These are phyloP conservation scores for Lichtheimia hyalospora DNA, from an alignment of 371 early-diverging fungal genomes.

Conservation along the genomic window DNA sequence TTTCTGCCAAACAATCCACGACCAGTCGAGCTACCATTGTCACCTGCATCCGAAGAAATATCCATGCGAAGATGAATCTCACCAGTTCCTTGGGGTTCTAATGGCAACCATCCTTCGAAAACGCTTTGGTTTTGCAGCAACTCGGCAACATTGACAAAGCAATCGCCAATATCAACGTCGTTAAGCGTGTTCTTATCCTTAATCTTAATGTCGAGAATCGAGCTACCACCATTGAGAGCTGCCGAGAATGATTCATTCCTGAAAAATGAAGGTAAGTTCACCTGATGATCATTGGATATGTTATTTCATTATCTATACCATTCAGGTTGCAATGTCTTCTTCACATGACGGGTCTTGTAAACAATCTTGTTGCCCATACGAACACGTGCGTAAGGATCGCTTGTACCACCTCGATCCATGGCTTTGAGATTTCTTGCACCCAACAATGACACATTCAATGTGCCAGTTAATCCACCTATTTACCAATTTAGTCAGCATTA, in stretches of 20 bases:
- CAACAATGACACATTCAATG: slow-evolving; percentile 44
- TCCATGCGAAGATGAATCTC: slow-evolving; percentile 42
- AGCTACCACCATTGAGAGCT: slow-evolving; percentile 28
- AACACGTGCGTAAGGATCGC: slow-evolving; percentile 65
- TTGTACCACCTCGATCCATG: slow-evolving; percentile 60
- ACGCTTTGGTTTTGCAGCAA: slow-evolving; percentile 35
- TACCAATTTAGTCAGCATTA: background rate
- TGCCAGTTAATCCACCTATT: slow-evolving; percentile 16
- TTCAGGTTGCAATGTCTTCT: slow-evolving; percentile 73
- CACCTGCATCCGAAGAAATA: background rate
- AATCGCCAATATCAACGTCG: slow-evolving; percentile 71
- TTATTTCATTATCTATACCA: slow-evolving; percentile 35
- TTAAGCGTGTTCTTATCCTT: slow-evolving; percentile 73
- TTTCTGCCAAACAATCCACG: slow-evolving; percentile 2
- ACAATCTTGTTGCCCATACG: slow-evolving; percentile 61
- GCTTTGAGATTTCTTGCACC: slow-evolving; percentile 61
- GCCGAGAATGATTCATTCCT: slow-evolving; percentile 31
- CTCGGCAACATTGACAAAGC: slow-evolving; percentile 49
- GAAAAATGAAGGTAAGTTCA: background rate
- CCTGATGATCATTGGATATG: too few species aligned
- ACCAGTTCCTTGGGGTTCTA: slow-evolving; percentile 43
- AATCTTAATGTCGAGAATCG: slow-evolving; percentile 56
- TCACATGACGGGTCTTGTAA: slow-evolving; percentile 75
- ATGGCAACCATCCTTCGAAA: slow-evolving; percentile 48
- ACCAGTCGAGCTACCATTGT: background rate